These are phyloP conservation scores for Botryosphaeria agaves DNA, from an alignment of 2,329 filamentous ascomycete genomes.

Conservation along the genomic window DNA sequence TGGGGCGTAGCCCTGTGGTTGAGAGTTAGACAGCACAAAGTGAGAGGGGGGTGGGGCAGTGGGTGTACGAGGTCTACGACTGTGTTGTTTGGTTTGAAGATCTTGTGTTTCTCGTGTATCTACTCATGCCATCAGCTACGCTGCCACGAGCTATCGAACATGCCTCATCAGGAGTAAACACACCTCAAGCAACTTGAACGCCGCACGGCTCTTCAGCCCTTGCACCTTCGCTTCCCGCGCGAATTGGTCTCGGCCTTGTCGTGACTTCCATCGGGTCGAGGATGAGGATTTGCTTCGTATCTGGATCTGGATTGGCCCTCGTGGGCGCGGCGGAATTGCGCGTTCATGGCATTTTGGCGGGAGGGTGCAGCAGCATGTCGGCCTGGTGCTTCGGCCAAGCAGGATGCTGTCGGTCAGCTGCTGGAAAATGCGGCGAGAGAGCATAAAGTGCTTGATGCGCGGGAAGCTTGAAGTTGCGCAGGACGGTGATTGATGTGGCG, in stretches of 20 bases:
- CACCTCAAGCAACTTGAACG: conserved; percentile 83
- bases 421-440: neutral
- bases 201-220: conserved; percentile 75
- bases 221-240: conserved; percentile 60
- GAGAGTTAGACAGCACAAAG: conserved; percentile 1
- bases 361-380: too few species aligned
- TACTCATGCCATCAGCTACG: conserved; percentile 19
- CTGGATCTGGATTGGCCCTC: neutral
- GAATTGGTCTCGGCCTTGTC: conserved; percentile 58
- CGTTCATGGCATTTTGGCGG: neutral
- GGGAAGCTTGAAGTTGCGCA: neutral
- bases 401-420: conserved; percentile 1
- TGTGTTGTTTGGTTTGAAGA: conserved; percentile 69
- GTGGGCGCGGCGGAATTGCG: neutral
- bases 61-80: conserved; percentile 67
- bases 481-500: neutral
- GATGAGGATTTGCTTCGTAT: conserved; percentile 28
- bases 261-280: conserved; percentile 64
- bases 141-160: too few species aligned
- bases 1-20: conserved; percentile 50
- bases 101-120: conserved; percentile 65
- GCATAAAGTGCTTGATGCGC: neutral
- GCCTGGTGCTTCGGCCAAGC: conserved; percentile 1
- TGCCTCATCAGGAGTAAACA: too few species aligned
- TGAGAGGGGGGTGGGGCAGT: neutral